These are phyloP conservation scores for Xerocomus brunneocitrinus DNA, from an alignment of 768 basidiomycete species.

Conservation along the genomic window DNA sequence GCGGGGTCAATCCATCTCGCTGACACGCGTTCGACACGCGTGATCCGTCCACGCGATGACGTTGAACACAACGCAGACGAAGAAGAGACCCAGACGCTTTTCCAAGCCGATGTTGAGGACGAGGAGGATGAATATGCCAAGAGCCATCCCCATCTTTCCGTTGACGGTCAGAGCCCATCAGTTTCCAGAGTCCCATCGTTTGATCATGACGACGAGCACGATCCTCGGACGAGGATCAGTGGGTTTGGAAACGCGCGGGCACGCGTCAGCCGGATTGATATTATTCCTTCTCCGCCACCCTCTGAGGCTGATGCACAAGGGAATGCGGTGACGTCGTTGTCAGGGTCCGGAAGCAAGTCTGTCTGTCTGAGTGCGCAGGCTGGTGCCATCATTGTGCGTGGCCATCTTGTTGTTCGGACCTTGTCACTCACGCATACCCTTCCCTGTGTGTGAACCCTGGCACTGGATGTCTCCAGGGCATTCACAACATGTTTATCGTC, in stretches of 20 bases:
- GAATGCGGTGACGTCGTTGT: constrained; percentile 16
- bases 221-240: constrained; percentile 28
- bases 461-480: constrained; percentile 52
- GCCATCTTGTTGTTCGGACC: neutral
- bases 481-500: constrained; percentile 93
- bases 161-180: neutral
- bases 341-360: constrained; percentile 9
- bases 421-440: neutral
- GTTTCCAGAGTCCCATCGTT: neutral
- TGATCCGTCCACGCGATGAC: constrained; percentile 7
- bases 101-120: constrained; percentile 22
- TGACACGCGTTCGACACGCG: constrained; percentile 31
- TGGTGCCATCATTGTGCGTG: constrained; percentile 76
- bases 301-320: constrained; percentile 13
- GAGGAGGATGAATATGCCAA: constrained; percentile 15
- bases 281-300: constrained; percentile 10
- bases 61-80: constrained; percentile 19
- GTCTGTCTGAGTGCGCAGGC: constrained; percentile 69
- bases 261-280: constrained; percentile 44
- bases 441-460: neutral
- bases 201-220: constrained; percentile 7
- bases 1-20: constrained; percentile 35
- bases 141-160: neutral
- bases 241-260: constrained; percentile 40
- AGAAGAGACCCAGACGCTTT: constrained; percentile 23